Evolutionary conservation across 192 early-diverging fungal species (phyloP).

Genomic region (Backusella mclennaniae): DNA sequence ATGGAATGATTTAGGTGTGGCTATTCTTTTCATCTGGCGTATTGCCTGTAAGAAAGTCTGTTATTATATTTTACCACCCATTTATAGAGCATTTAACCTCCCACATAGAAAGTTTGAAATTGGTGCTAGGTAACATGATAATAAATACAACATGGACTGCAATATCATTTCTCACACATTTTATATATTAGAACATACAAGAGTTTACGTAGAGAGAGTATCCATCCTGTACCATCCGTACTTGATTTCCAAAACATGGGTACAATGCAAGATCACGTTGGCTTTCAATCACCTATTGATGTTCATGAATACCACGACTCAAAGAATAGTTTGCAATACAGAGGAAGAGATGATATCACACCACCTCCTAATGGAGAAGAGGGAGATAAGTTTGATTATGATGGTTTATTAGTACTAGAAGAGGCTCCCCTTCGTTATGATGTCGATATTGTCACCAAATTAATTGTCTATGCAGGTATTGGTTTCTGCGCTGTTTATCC

Average conservation of each 20-base stretch:
- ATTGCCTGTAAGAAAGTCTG: slow-evolving; percentile 45
- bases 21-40: slow-evolving; percentile 53
- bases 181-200: slow-evolving; percentile 31
- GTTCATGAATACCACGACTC: slow-evolving; percentile 42
- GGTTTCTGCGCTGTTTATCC: slow-evolving; percentile 49
- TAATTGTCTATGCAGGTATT: slow-evolving; percentile 61
- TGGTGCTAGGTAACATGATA: slow-evolving; percentile 30
- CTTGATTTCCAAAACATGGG: slow-evolving; percentile 38
- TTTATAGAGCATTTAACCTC: slow-evolving; percentile 52
- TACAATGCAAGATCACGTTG: slow-evolving; percentile 44
- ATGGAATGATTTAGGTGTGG: slow-evolving; percentile 32
- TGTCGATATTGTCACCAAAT: slow-evolving; percentile 58
- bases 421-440: slow-evolving; percentile 51
- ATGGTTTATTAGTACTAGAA: slow-evolving; percentile 23
- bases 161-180: neutral
- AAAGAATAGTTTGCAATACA: slow-evolving; percentile 1
- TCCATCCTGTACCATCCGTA: slow-evolving; percentile 43
- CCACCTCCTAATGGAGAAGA: slow-evolving; percentile 1
- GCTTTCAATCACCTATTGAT: slow-evolving; percentile 49
- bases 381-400: slow-evolving; percentile 8
- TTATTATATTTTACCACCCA: slow-evolving; percentile 48
- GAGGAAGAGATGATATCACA: neutral
- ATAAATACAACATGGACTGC: too few relatives aligned
- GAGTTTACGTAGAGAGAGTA: slow-evolving; percentile 31
- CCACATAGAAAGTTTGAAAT: slow-evolving; percentile 50